Evolutionary conservation across 768 basidiomycete species (phyloP).

Genomic region (Russula foetens): DNA sequence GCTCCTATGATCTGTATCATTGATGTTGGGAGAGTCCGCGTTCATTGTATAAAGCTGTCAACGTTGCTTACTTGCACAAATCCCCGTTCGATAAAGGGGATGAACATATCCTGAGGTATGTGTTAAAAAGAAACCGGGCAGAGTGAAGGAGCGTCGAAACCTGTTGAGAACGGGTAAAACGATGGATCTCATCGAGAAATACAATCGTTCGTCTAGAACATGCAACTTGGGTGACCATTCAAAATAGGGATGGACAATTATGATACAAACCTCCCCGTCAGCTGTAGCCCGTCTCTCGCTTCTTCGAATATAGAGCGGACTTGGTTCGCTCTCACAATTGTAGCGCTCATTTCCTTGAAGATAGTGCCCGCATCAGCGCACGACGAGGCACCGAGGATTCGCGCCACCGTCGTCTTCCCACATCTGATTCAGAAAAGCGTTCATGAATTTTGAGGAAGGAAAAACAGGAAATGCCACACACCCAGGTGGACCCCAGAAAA

Average conservation of each 20-base stretch:
- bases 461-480: slow-evolving; percentile 22
- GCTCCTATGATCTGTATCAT: slow-evolving; percentile 58
- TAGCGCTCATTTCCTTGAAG: slow-evolving; percentile 77
- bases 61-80: slow-evolving; percentile 46
- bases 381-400: slow-evolving; percentile 46
- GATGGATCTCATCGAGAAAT: slow-evolving; percentile 82
- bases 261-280: slow-evolving; percentile 50
- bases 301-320: slow-evolving; percentile 69
- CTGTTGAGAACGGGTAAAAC: slow-evolving; percentile 67
- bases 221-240: neutral
- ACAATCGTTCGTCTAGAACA: slow-evolving; percentile 55
- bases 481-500: slow-evolving; percentile 76
- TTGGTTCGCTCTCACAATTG: slow-evolving; percentile 57
- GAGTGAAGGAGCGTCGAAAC: slow-evolving; percentile 25
- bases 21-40: neutral
- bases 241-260: neutral
- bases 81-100: slow-evolving; percentile 76
- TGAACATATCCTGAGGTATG: slow-evolving; percentile 55
- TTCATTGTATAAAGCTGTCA: neutral
- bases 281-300: slow-evolving; percentile 53
- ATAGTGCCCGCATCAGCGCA: slow-evolving; percentile 46
- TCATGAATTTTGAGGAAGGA: neutral
- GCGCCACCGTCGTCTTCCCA: slow-evolving; percentile 70
- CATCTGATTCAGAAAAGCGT: slow-evolving; percentile 42
- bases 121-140: slow-evolving; percentile 14